These are phyloP conservation scores for Ustilago vetiveriae DNA, from an alignment of 1,284 basidiomycete species.

Conservation along the genomic window DNA sequence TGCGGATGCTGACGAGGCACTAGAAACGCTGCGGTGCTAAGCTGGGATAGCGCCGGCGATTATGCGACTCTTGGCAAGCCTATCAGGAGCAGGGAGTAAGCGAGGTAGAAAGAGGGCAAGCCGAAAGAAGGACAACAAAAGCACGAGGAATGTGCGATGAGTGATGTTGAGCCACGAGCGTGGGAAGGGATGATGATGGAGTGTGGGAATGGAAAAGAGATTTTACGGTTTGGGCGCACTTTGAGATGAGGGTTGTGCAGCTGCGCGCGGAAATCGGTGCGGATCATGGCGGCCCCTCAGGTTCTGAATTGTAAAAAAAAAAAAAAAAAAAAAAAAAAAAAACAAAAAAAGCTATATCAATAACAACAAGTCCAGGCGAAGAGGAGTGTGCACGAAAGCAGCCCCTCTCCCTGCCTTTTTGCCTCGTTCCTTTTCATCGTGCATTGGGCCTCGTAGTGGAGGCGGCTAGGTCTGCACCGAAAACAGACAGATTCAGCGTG, in stretches of 20 bases:
- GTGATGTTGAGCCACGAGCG: slow-evolving; percentile 1
- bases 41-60: no score
- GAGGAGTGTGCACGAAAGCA: no score
- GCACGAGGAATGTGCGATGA: slow-evolving; percentile 10
- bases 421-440: no score
- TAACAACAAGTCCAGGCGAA: no score
- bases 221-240: slow-evolving; percentile 4
- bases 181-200: slow-evolving; percentile 47
- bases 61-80: slow-evolving; percentile 1
- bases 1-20: slow-evolving; percentile 2
- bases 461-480: no score
- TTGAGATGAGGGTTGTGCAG: neutral
- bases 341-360: no score
- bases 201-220: slow-evolving; percentile 22
- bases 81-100: neutral
- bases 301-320: neutral
- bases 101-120: neutral
- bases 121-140: neutral
- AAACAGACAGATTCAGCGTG: no score
- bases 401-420: no score
- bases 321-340: no score
- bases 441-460: no score
- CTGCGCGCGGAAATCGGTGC: slow-evolving; percentile 8
- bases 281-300: slow-evolving; percentile 6
- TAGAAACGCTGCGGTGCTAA: no score